phyloP scores from a whole-genome alignment of 441 rosid species.

The Euphorbia celastroides region DNA sequence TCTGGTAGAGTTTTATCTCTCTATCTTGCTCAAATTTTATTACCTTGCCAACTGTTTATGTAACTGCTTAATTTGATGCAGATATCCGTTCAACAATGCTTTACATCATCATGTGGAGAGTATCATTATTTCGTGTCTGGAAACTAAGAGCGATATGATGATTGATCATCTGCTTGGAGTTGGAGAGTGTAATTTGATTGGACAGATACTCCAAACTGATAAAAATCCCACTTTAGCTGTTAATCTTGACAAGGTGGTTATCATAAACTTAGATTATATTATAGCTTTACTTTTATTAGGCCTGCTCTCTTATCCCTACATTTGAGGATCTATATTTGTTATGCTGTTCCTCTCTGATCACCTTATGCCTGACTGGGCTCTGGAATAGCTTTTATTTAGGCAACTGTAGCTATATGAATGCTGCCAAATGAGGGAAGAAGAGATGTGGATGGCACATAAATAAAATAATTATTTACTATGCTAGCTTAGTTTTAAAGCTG shows the following conservation, averaged over 20 bases:
- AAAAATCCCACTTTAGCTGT: slow-evolving; percentile 54
- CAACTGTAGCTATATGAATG: neutral
- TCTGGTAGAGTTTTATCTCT: neutral
- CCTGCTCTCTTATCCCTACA: neutral
- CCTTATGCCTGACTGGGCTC: neutral
- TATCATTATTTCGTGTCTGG: slow-evolving; percentile 73
- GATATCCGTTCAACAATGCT: slow-evolving; percentile 94
- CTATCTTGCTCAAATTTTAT: slow-evolving; percentile 6
- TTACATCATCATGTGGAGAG: slow-evolving; percentile 97
- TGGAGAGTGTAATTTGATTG: slow-evolving; percentile 73
- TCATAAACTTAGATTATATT: neutral
- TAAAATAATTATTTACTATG: neutral
- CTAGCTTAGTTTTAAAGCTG: neutral
- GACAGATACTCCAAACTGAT: slow-evolving; percentile 69
- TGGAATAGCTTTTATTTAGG: neutral
- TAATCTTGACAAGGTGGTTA: slow-evolving; percentile 44
- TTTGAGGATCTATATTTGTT: neutral
- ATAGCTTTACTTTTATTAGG: neutral
- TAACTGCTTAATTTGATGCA: slow-evolving; percentile 29
- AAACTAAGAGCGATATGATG: slow-evolving; percentile 56
- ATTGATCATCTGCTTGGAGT: slow-evolving; percentile 77
- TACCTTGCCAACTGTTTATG: slow-evolving; percentile 12
- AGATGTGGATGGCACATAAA: neutral
- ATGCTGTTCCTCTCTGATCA: neutral
- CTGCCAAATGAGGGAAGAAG: neutral